Evolutionary conservation across 108 stramenopile species (phyloP).

Genomic region (Chaetoceros muelleri): DNA sequence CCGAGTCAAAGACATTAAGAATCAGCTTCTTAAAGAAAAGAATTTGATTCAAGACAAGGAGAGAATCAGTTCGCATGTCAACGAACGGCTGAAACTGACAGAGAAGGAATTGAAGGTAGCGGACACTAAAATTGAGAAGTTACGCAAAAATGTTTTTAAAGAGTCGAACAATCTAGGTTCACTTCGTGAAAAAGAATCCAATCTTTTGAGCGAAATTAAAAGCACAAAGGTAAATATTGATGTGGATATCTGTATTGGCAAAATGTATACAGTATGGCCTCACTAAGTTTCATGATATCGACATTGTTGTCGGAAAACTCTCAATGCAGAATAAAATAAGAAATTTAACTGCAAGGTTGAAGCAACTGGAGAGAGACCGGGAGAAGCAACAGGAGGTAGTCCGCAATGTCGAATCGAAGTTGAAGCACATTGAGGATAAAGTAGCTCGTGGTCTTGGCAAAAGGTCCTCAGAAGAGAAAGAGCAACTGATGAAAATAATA

Average conservation of each 20-base stretch:
- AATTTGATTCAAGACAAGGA: constrained; percentile 33
- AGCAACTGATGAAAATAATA: constrained; percentile 37
- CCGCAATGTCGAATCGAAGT: constrained; percentile 78
- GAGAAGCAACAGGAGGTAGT: constrained; percentile 67
- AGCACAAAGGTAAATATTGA: constrained; percentile 40
- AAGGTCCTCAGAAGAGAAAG: constrained; percentile 71
- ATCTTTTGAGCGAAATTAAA: constrained; percentile 51
- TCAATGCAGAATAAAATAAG: constrained; percentile 11
- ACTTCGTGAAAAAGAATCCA: constrained; percentile 47
- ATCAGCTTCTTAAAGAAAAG: constrained; percentile 31
- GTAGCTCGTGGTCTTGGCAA: constrained; percentile 77
- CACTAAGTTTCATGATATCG: background rate
- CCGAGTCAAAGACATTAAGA: constrained; percentile 17
- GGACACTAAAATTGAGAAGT: constrained; percentile 21
- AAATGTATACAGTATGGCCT: background rate
- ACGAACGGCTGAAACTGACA: constrained; percentile 25
- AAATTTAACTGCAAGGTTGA: constrained; percentile 46
- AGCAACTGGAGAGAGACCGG: constrained; percentile 43
- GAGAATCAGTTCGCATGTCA: constrained; percentile 36
- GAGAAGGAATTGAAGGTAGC: constrained; percentile 42
- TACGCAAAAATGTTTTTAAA: constrained; percentile 51
- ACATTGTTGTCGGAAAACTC: too few species aligned
- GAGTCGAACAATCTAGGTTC: constrained; percentile 44
- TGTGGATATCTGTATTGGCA: too few species aligned
- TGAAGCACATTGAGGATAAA: constrained; percentile 74